Conservation (phyloP, 306 rosid genomes). For the Oemleria cerasiformis region DNA sequence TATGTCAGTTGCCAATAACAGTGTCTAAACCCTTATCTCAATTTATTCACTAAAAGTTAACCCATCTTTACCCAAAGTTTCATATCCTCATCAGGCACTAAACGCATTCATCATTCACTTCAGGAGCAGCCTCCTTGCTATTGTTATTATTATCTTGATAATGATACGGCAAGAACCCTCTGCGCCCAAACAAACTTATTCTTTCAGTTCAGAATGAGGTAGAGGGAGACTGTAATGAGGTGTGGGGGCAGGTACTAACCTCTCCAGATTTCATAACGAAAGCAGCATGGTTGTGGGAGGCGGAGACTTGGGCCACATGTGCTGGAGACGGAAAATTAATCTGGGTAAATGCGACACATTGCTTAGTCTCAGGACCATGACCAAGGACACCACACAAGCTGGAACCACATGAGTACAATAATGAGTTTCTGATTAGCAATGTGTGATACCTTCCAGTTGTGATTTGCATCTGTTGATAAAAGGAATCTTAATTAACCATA, state of each 20-base stretch:
- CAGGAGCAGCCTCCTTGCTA: no score
- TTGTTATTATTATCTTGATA: no score
- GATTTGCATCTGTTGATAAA: constrained; percentile 77
- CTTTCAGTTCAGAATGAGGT: neutral
- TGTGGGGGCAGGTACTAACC: constrained; percentile 44
- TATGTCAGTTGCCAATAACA: no score
- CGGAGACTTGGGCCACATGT: constrained; percentile 71
- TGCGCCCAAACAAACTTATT: neutral
- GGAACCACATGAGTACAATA: constrained; percentile 87
- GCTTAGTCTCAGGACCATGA: constrained; percentile 81
- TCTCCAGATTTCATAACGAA: constrained; percentile 80
- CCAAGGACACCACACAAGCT: constrained; percentile 91
- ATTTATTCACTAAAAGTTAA: no score
- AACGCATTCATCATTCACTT: no score
- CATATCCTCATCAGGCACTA: no score
- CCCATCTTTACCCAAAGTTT: no score
- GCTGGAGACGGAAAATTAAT: constrained; percentile 60
- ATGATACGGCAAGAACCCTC: no score
- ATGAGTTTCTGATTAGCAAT: constrained; percentile 64
- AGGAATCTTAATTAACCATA: constrained; percentile 26
- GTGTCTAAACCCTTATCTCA: no score
- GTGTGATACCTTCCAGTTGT: constrained; percentile 88
- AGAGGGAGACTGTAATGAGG: neutral
- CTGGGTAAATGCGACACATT: constrained; percentile 65
- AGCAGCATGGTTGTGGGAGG: constrained; percentile 88